Evolutionary conservation across 306 rosid genomes (phyloP).

Genomic region (Malus sylvestris): DNA sequence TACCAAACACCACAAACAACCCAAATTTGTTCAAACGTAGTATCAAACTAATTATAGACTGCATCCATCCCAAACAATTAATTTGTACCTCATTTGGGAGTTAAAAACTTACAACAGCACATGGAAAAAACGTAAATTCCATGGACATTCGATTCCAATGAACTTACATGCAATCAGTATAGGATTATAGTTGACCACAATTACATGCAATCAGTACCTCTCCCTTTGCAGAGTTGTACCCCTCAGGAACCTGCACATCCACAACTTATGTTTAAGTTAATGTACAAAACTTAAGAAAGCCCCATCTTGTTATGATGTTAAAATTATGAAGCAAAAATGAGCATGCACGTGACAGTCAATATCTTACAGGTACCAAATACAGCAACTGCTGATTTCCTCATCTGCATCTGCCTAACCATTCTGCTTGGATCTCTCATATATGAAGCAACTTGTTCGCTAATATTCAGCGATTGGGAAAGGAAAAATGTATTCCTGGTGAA

Average conservation of each 20-base stretch:
- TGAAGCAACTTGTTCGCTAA: no score
- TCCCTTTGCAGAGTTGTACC: constrained; percentile 7
- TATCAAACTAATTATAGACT: background rate
- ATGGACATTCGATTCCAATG: background rate
- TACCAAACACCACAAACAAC: background rate
- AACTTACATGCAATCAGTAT: background rate
- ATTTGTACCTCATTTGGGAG: background rate
- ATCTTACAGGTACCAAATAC: constrained; percentile 35
- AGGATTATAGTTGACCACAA: constrained; percentile 1
- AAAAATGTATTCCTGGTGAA: no score
- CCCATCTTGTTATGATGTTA: no score
- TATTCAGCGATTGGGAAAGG: no score
- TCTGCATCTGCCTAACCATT: constrained; percentile 28
- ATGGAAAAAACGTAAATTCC: background rate
- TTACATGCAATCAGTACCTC: constrained; percentile 23
- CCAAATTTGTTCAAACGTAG: background rate
- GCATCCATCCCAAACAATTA: no score
- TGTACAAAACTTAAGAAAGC: no score
- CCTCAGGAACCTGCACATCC: constrained; percentile 42
- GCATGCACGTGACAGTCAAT: no score
- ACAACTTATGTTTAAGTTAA: background rate
- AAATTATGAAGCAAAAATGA: no score
- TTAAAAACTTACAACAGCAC: no score
- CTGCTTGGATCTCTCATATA: no score
- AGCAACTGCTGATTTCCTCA: constrained; percentile 45